Base-by-base conservation (phyloP, 2,329 filamentous ascomycete species). In the Emergomyces africanus region DNA sequence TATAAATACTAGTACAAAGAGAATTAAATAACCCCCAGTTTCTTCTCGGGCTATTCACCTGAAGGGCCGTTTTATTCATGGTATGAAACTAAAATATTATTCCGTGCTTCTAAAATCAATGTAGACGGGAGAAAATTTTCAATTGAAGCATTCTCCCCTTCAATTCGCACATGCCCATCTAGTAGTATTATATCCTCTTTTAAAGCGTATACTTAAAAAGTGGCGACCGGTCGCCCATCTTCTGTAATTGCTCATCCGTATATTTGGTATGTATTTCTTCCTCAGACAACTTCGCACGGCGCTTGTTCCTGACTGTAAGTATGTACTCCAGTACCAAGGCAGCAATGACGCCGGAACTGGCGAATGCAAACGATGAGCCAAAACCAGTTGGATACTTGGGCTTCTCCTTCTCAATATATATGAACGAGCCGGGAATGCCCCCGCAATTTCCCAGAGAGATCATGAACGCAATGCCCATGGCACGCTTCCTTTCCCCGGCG, bases 401-500 rank as follows among this genome's bases (percentile, higher is more conserved):
- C 10, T 60, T 64, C 57, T 73, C 70, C 0, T 60, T 61, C 20
- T 67, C 67, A 4, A 62, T 57, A 58, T 70, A 73, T 28, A 73
- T 72, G 41, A 66, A 72, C 20, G 66, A 68, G 2, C 70, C 70
- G 28, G 72, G 64, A 8, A 75, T 63, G 3, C 72, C 70, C 25
- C 71, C 71, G n/a, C 66, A 66, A 58, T 74, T 72, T 2, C 75
- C 75, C 30, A 71, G 62, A n/a, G 71, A 72, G 9, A 77, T 71
- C 0, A 76, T 61, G 25, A 71, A 72, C 0, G 67, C 75, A 46
- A 77, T 75, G 1, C 71, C 71, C 54, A 77, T 71, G 14, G 73
- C 72, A 20, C 75, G 68, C 51, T 74, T 76, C 0, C 67, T 66
- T 0, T 75, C 67, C 2, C 70, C 67, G 0, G 72, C 69, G 0